Percentiles rank a stretch among this genome's conserved stretches.
Evolutionary conservation across 441 rosid species (phyloP).

Genomic region (Arabidopsis hybrid): DNA sequence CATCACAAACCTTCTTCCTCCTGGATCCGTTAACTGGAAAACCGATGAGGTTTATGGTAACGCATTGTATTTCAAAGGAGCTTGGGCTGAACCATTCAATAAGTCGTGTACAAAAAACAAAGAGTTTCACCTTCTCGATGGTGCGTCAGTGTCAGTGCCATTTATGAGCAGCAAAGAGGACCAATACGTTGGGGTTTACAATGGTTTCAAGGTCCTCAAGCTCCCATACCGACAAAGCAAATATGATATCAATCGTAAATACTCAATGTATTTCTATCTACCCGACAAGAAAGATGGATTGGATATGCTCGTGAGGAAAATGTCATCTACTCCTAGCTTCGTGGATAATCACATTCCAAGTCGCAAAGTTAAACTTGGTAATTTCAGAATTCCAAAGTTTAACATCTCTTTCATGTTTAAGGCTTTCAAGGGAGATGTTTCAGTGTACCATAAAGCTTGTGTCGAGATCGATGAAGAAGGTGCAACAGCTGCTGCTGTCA

Average conservation of each 20-base stretch:
- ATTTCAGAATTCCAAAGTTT: slow-evolving; percentile 32
- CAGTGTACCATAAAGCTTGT: slow-evolving; percentile 22
- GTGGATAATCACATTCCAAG: slow-evolving; percentile 29
- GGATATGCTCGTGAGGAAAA: background rate
- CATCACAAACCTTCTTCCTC: slow-evolving; percentile 23
- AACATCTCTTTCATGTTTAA: slow-evolving; percentile 14
- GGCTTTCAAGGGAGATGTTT: background rate
- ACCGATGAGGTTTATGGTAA: background rate
- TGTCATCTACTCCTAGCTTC: slow-evolving; percentile 23
- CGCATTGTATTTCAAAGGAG: slow-evolving; percentile 29
- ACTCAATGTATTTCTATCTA: slow-evolving; percentile 26
- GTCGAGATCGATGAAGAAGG: slow-evolving; percentile 29
- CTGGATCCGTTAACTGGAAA: background rate
- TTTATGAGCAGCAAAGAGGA: background rate
- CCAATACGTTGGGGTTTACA: slow-evolving; percentile 1
- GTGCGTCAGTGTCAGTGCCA: slow-evolving; percentile 6
- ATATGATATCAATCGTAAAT: background rate
- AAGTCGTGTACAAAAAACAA: background rate
- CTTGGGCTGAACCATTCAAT: background rate
- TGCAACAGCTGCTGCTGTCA: slow-evolving; percentile 4
- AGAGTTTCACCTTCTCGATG: slow-evolving; percentile 21
- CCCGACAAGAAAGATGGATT: slow-evolving; percentile 11
- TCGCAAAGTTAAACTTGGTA: background rate
- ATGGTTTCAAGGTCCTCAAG: slow-evolving; percentile 32
- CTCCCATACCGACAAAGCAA: background rate